Base-by-base conservation (phyloP, 306 rosid genomes). In the Medicago lupulina region DNA sequence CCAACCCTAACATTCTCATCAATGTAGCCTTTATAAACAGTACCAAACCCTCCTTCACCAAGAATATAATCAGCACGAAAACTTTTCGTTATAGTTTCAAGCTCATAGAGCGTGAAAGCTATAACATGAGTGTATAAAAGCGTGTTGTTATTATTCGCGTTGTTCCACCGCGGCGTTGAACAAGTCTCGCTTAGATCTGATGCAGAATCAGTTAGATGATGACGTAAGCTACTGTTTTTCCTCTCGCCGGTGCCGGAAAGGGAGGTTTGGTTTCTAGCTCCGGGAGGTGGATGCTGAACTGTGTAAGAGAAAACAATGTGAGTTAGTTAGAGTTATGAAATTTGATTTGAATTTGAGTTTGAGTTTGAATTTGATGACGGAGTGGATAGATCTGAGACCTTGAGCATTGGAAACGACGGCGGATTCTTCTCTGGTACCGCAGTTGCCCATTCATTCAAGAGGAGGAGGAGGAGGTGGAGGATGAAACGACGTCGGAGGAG, bases 31-130 rank as follows among this genome's bases (percentile, higher is more conserved):
- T 96, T 96, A 65, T 96, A 96, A 57, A 96, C 99, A 12, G 97
- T 96, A 8, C 99, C 99, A 65, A 96, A 96, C 1, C 99, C 99
- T n/a, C 99, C 99, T 55, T 92, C 98, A 4, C 99, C 99, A 25
- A 96, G 87, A 59, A 96, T 90, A 50, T 96, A 96, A 81, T 96
- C 99, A 5, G 90, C 83, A 17, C 99, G 92, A 73, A 96, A 96
- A 81, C 99, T 96, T 86, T 96, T 96, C 0, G 98, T 96, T 69
- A 96, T 96, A 14, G 99, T 96, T 84, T 96, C 99, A 1, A 96
- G 90, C 85, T 96, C 99, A 65, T 75, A 96, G 9, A 96, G 93
- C 16, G 99, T 89, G 80, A 96, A 96, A 39, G 99, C 89, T 57
- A 96, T 96, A 66, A 96, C 90, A 46, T 90, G 97, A 38, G 99